Evolutionary conservation across 2,329 filamentous ascomycete species (phyloP).

Genomic region (Ceratocystis albifundus): DNA sequence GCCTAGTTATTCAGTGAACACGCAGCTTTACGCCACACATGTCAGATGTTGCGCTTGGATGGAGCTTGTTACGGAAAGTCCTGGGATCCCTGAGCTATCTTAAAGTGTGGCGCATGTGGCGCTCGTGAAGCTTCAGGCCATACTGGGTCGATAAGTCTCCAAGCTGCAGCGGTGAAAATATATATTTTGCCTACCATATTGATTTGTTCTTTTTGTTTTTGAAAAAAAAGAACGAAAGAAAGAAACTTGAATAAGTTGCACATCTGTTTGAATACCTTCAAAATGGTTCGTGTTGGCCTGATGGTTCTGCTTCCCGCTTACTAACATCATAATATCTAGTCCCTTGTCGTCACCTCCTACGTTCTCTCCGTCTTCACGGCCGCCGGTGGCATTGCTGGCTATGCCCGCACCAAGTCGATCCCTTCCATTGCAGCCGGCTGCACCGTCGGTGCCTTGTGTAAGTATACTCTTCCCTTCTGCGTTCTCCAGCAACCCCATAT

Average conservation of each 20-base stretch:
- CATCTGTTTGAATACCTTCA: not conserved
- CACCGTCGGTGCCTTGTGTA: constrained; percentile 60
- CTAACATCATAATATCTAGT: constrained; percentile 22
- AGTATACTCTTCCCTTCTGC: constrained; percentile 26
- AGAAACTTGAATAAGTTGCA: not conserved
- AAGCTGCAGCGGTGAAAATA: not conserved
- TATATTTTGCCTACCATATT: not conserved
- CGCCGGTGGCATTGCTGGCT: constrained; percentile 77
- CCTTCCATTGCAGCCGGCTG: constrained; percentile 78
- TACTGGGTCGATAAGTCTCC: not conserved
- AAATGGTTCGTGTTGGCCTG: constrained; percentile 12
- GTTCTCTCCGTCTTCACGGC: constrained; percentile 72
- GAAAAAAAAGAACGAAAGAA: no score
- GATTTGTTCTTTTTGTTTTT: not conserved
- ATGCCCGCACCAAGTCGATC: constrained; percentile 69
- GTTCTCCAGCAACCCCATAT: not conserved
- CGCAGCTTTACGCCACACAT: constrained; percentile 24
- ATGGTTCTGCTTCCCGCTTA: not conserved
- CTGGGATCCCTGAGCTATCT: not conserved
- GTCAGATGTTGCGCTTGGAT: constrained; percentile 18
- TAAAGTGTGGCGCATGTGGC: constrained; percentile 17
- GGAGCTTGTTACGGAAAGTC: not conserved
- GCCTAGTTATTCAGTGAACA: constrained; percentile 19
- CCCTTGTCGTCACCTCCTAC: constrained; percentile 50
- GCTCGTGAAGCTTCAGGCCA: not conserved